Percentiles rank a stretch among this genome's conserved stretches.
These are phyloP conservation scores for Flaveria sonorensis DNA, from an alignment of 129 eudicot species.

Conservation along the genomic window DNA sequence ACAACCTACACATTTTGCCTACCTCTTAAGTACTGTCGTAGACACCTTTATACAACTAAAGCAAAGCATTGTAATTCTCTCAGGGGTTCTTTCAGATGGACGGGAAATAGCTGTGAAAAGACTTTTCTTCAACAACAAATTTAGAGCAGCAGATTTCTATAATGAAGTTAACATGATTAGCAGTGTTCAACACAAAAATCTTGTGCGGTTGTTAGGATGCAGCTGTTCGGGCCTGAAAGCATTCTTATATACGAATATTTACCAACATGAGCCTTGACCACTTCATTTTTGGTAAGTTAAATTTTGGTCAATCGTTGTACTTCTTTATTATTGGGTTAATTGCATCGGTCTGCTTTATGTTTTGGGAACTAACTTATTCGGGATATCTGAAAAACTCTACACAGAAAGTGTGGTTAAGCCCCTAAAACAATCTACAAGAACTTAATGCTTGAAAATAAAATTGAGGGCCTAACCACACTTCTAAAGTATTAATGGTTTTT, in stretches of 20 bases:
- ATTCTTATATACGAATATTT: conserved; percentile 79
- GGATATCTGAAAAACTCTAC: neutral
- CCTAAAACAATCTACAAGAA: neutral
- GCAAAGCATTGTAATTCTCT: neutral
- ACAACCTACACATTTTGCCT: neutral
- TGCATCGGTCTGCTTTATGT: neutral
- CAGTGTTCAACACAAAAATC: conserved; percentile 71
- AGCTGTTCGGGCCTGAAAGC: conserved; percentile 85
- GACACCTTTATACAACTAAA: neutral
- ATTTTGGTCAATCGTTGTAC: neutral
- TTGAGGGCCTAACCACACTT: neutral
- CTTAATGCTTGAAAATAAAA: neutral
- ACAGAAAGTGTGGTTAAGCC: neutral
- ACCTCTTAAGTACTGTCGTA: neutral
- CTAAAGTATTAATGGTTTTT: neutral
- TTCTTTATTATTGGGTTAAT: neutral
- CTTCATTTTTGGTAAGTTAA: conserved; percentile 60
- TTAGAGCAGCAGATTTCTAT: conserved; percentile 87
- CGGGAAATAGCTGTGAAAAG: conserved; percentile 94
- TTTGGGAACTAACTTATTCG: neutral
- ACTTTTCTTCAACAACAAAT: conserved; percentile 80
- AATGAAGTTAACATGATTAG: conserved; percentile 81
- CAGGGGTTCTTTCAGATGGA: conserved; percentile 80
- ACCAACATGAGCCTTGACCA: conserved; percentile 75
- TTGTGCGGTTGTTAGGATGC: conserved; percentile 77